Conservation (phyloP, 495 filamentous ascomycete species). For the Hypoxylon cercidicola region DNA sequence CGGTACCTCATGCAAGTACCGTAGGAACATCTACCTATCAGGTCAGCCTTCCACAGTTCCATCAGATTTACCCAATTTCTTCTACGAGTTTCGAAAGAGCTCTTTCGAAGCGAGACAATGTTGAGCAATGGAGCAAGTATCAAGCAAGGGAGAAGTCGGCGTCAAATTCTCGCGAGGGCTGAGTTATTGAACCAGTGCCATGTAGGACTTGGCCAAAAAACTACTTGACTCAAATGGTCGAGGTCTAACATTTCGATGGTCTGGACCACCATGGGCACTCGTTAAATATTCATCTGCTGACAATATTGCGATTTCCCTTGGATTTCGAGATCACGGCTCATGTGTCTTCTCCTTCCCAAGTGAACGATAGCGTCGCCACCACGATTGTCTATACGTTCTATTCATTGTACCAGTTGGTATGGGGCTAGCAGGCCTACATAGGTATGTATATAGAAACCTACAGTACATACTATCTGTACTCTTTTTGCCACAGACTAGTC, state of each 20-base stretch:
- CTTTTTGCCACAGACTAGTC: constrained; percentile 24
- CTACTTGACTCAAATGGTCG: constrained; percentile 19
- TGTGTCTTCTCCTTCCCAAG: constrained; percentile 28
- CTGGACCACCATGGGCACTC: background rate
- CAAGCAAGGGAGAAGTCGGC: constrained; percentile 31
- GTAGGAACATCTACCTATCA: constrained; percentile 13
- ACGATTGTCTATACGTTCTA: constrained; percentile 10
- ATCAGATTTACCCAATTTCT: constrained; percentile 31
- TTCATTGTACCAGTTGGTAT: constrained; percentile 4
- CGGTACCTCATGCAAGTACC: constrained; percentile 24
- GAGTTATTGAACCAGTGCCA: constrained; percentile 1
- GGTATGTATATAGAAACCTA: too few relatives aligned
- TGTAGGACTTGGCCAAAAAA: constrained; percentile 6
- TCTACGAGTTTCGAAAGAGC: constrained; percentile 29
- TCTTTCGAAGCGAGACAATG: constrained; percentile 24
- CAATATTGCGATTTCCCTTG: background rate
- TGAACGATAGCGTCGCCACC: constrained; percentile 28
- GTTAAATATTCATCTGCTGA: constrained; percentile 13
- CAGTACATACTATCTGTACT: constrained; percentile 9
- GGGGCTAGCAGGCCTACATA: too few relatives aligned
- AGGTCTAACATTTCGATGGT: background rate
- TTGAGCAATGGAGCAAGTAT: constrained; percentile 16
- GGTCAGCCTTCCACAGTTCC: constrained; percentile 20
- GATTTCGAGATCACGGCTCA: background rate
- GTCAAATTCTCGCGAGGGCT: constrained; percentile 7